These are phyloP conservation scores for Nakazawaea holstii DNA, from an alignment of 805 yeast species.

Conservation along the genomic window DNA sequence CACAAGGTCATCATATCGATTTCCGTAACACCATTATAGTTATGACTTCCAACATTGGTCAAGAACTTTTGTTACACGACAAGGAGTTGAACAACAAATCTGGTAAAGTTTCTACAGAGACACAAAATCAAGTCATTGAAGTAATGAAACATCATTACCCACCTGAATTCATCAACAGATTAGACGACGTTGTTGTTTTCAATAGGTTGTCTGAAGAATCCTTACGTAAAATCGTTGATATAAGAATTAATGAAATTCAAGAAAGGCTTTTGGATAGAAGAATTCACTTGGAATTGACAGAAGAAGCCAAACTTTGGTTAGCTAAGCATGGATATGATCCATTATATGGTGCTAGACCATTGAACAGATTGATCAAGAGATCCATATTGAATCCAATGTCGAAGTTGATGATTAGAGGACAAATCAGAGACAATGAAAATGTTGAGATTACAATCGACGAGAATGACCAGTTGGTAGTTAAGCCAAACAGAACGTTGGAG, in stretches of 20 bases:
- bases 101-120: conserved; percentile 49
- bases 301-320: conserved; percentile 70
- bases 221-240: conserved; percentile 74
- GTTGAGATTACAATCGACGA: conserved; percentile 43
- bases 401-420: conserved; percentile 70
- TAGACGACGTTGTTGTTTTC: conserved; percentile 91
- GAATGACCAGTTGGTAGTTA: conserved; percentile 20
- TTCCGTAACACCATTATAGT: conserved; percentile 93
- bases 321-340: conserved; percentile 88
- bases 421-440: conserved; percentile 53
- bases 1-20: conserved; percentile 91
- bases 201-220: conserved; percentile 80
- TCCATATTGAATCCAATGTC: conserved; percentile 87
- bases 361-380: conserved; percentile 85
- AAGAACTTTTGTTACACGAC: conserved; percentile 75
- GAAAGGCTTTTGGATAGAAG: conserved; percentile 76
- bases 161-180: conserved; percentile 92
- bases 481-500: conserved; percentile 6
- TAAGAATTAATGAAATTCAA: conserved; percentile 76
- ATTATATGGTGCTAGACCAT: conserved; percentile 92
- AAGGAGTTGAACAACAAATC: conserved; percentile 44
- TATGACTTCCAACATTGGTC: conserved; percentile 96
- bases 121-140: conserved; percentile 58
- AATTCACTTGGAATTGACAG: conserved; percentile 48
- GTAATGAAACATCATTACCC: conserved; percentile 72